Evolutionary conservation across 2,329 filamentous ascomycete genomes (phyloP), one percentile per base, ranked within the genome.

Genomic region (Mariannaea sp.): DNA sequence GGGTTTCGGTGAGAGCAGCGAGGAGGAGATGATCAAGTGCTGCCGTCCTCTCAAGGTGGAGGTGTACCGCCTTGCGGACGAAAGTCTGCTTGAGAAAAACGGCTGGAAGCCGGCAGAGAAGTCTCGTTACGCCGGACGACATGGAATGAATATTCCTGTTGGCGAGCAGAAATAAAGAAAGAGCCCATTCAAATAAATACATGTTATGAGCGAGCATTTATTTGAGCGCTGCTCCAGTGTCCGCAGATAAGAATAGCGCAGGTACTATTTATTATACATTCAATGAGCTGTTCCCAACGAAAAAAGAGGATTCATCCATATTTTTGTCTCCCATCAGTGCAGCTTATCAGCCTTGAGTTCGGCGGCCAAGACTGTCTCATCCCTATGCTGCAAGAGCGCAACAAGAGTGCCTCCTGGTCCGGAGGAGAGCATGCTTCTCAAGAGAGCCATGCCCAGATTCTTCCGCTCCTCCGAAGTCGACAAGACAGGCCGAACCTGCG

Each of bases 41-140:
- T 91, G 88, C 71, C 81, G 89, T 7, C 88, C 89, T 1, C 79
- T 94, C 5, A 85, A 84, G 41, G 87, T 93, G 0, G 84, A 92
- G 61, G 85, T 94, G 0, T 92, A 84, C 68, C 77, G 78, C 53
- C 70, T 93, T 12, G 71, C 76, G 22, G 82, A 87, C 61, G 69
- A 73, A 42, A 65, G 68, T 2, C 61, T 87, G 1, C 66, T 90
- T 44, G 66, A 76, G 20, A 70, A 59, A n/a, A 61, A 62, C 7
- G 84, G 78, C 0, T 92, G 89, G 89, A 82, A 79, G 61, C 73
- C 80, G 19, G 81, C 86, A 0, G 73, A 83, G 59, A 70, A 75
- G 2, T 82, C 87, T 2, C 75, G 72, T 7, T 93, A 93, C 64
- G 76, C 36, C 14, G 65, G 65, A 19, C 53, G 59, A 1, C 64